These are phyloP conservation scores for Mycena olivaceomarginata DNA, from an alignment of 768 basidiomycete genomes.

Conservation along the genomic window DNA sequence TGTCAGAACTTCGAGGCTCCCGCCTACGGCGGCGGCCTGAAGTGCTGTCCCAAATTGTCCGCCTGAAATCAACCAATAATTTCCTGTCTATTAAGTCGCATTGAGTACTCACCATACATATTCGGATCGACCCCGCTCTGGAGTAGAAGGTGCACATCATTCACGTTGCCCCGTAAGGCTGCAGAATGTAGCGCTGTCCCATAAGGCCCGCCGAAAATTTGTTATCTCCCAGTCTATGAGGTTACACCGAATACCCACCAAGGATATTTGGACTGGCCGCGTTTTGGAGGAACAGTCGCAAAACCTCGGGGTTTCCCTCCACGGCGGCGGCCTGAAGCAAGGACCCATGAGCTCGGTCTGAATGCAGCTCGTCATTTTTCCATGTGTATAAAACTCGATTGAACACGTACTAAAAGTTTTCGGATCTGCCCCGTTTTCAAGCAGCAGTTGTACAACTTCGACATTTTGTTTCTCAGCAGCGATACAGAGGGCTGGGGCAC, in stretches of 20 bases:
- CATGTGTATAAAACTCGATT: not conserved
- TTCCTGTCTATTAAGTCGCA: not conserved
- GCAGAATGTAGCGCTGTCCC: not conserved
- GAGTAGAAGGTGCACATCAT: not conserved
- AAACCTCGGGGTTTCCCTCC: not conserved
- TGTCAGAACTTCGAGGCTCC: not conserved
- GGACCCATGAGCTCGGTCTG: constrained; percentile 1
- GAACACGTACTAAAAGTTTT: not conserved
- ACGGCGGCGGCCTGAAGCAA: not conserved
- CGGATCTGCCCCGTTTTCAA: not conserved
- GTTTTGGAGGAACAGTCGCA: not conserved
- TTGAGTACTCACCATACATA: not conserved
- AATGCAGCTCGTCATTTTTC: not conserved
- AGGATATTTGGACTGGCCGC: not conserved
- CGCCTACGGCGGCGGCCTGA: not conserved
- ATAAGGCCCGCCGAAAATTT: not conserved
- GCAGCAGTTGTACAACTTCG: not conserved
- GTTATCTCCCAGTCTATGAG: not conserved
- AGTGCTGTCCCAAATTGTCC: not conserved
- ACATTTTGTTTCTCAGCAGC: not conserved
- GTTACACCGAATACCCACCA: not conserved
- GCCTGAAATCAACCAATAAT: constrained; percentile 2
- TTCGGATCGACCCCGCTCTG: not conserved
- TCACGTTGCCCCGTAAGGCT: not conserved
- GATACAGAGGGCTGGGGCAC: not conserved